Evolutionary conservation across 2,329 filamentous ascomycete species (phyloP).

Genomic region (Lachnellula suecica): DNA sequence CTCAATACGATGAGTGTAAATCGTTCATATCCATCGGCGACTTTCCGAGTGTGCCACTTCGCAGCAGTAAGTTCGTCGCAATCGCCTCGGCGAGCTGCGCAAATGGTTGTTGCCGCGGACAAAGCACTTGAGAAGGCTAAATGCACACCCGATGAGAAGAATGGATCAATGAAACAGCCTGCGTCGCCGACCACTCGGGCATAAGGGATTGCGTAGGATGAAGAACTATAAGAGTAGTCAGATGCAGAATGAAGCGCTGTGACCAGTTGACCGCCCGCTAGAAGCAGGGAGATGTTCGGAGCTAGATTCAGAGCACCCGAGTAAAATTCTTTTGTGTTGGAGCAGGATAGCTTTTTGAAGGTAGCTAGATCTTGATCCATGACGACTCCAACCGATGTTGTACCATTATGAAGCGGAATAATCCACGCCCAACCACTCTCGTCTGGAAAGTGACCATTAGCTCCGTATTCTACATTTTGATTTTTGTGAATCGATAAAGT

Average conservation of each 20-base stretch:
- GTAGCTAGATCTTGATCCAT: constrained; percentile 37
- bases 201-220: constrained; percentile 40
- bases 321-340: constrained; percentile 1
- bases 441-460: too few species aligned
- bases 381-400: constrained; percentile 43
- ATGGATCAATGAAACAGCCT: constrained; percentile 40
- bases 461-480: too few species aligned
- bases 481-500: too few species aligned
- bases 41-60: constrained; percentile 45
- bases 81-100: constrained; percentile 39
- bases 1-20: constrained; percentile 44
- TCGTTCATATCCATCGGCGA: constrained; percentile 44
- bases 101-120: constrained; percentile 45
- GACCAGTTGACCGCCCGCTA: constrained; percentile 35
- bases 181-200: constrained; percentile 37
- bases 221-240: constrained; percentile 48
- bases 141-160: constrained; percentile 41
- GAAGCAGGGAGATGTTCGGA: constrained; percentile 32
- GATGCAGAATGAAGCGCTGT: constrained; percentile 41
- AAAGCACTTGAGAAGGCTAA: constrained; percentile 40
- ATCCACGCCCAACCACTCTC: constrained; percentile 49
- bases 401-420: constrained; percentile 50
- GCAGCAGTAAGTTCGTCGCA: constrained; percentile 37
- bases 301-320: constrained; percentile 33
- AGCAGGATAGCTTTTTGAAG: constrained; percentile 33